These are phyloP conservation scores for Russula lepida DNA, from an alignment of 768 basidiomycete genomes.

Conservation along the genomic window DNA sequence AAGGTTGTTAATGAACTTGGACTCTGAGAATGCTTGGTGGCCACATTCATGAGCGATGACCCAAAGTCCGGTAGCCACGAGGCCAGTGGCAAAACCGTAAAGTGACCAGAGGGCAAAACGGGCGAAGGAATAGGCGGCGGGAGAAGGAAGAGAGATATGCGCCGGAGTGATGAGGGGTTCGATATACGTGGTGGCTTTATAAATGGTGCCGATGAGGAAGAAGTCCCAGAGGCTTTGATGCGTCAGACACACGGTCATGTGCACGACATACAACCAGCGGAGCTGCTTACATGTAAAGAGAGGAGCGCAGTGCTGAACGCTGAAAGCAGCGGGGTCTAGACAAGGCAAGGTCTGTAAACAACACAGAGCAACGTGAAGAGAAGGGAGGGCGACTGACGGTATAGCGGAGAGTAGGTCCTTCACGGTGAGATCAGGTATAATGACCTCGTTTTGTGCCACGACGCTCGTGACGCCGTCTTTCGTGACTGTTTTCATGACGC, in stretches of 20 bases:
- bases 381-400: conserved; percentile 47
- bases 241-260: conserved; percentile 17
- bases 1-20: conserved; percentile 82
- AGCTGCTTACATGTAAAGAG: conserved; percentile 61
- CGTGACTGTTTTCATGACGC: conserved; percentile 19
- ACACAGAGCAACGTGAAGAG: neutral
- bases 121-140: conserved; percentile 52
- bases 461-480: conserved; percentile 17
- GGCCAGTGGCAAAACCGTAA: conserved; percentile 75
- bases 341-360: neutral
- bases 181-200: conserved; percentile 56
- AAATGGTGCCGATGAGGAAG: conserved; percentile 56
- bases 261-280: neutral
- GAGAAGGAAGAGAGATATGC: conserved; percentile 46
- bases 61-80: conserved; percentile 91
- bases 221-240: conserved; percentile 61
- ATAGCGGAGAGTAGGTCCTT: conserved; percentile 81
- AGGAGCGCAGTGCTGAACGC: conserved; percentile 77
- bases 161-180: conserved; percentile 55
- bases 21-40: conserved; percentile 93
- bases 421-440: conserved; percentile 77
- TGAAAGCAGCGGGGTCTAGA: conserved; percentile 77
- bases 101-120: conserved; percentile 66
- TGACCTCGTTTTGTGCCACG: conserved; percentile 49
- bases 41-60: conserved; percentile 93